phyloP scores from a whole-genome alignment of 208 protist genomes.

The Crithidia expoeki region DNA sequence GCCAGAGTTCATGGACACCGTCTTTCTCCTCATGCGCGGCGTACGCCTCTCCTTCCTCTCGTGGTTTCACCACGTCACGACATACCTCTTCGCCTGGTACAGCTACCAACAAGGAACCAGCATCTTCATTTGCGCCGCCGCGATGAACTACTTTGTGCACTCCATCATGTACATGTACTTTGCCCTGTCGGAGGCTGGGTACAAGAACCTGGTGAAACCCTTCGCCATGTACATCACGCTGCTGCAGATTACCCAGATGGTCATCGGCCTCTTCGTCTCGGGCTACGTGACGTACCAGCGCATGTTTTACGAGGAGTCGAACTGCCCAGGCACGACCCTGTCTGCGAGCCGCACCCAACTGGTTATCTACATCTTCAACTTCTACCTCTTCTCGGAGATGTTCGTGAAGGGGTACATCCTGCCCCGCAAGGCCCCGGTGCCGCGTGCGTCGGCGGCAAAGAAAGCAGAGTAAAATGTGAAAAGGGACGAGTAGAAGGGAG shows the following conservation, averaged over 20 bases:
- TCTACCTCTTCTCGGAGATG: constrained; percentile 94
- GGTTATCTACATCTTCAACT: constrained; percentile 92
- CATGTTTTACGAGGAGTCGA: constrained; percentile 17
- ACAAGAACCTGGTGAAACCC: constrained; percentile 72
- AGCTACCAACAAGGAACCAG: constrained; percentile 61
- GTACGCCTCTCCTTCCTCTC: constrained; percentile 84
- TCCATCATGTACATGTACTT: constrained; percentile 97
- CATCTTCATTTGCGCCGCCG: constrained; percentile 65
- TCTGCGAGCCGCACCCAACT: constrained; percentile 55
- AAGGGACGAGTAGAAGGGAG: not conserved
- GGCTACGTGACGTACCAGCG: constrained; percentile 50
- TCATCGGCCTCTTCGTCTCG: constrained; percentile 84
- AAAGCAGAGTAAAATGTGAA: constrained; percentile 15
- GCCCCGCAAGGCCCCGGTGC: constrained; percentile 31
- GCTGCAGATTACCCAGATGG: constrained; percentile 94
- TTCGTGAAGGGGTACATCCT: constrained; percentile 86
- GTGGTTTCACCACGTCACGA: constrained; percentile 94
- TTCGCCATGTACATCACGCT: constrained; percentile 89
- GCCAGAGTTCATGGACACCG: constrained; percentile 87
- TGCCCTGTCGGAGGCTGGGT: constrained; percentile 66
- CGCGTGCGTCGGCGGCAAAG: constrained; percentile 18
- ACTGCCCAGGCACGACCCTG: constrained; percentile 49
- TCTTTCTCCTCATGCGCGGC: constrained; percentile 77
- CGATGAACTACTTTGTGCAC: constrained; percentile 96
- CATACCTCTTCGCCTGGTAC: constrained; percentile 91